These are phyloP conservation scores for Cocos nucifera DNA, from an alignment of 176 grass and related monocot species.

Conservation along the genomic window DNA sequence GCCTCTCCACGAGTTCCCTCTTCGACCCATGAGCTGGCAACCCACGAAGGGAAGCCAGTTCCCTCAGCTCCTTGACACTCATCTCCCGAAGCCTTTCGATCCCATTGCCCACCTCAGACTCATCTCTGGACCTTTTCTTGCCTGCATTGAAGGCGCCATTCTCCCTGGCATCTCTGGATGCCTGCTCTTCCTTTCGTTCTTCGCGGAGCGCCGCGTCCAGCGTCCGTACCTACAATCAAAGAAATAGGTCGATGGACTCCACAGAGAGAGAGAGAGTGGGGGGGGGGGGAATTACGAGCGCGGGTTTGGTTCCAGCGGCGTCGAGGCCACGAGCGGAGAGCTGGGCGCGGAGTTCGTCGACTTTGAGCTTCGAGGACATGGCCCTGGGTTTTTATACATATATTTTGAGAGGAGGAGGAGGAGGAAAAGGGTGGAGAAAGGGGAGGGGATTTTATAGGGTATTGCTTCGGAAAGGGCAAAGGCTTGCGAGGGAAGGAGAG, in stretches of 20 bases:
- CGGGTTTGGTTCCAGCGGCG: constrained; percentile 40
- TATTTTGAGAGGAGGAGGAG: too few relatives aligned
- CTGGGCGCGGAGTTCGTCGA: constrained; percentile 54
- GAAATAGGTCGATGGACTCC: not conserved
- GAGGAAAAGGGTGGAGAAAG: too few relatives aligned
- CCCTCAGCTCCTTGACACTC: constrained; percentile 49
- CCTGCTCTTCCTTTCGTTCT: constrained; percentile 26
- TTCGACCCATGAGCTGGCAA: constrained; percentile 40
- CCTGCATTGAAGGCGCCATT: constrained; percentile 6
- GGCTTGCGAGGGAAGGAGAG: too few relatives aligned
- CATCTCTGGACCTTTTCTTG: constrained; percentile 26
- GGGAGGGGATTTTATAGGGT: too few relatives aligned
- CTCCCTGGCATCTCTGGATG: not conserved
- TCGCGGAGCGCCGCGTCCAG: constrained; percentile 45
- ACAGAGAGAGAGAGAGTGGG: not conserved
- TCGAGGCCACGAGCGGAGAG: constrained; percentile 48
- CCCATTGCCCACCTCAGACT: constrained; percentile 18
- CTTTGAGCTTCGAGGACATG: constrained; percentile 61
- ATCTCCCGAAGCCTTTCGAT: constrained; percentile 43
- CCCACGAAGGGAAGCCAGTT: constrained; percentile 39
- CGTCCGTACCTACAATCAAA: constrained; percentile 26
- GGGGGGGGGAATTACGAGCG: constrained; percentile 25
- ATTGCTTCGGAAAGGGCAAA: too few relatives aligned
- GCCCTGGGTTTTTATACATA: not conserved
- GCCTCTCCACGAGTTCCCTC: constrained; percentile 44